Percentiles rank a stretch among this genome's conserved stretches.
These are phyloP conservation scores for Hypoxylon fuscum DNA, from an alignment of 495 filamentous ascomycete species.

Conservation along the genomic window DNA sequence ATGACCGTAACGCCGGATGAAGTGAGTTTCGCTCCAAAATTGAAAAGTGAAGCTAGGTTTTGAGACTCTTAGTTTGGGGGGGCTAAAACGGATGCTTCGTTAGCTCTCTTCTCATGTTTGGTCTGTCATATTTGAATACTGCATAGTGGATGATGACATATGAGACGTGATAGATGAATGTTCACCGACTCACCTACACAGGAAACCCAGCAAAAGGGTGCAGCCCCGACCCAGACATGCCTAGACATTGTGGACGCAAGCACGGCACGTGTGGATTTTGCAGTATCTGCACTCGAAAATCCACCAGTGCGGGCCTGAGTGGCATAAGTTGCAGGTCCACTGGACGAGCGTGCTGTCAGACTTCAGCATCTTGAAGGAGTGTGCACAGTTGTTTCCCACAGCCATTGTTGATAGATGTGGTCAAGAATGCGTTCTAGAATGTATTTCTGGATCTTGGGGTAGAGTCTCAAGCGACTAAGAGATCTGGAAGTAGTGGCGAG, in stretches of 20 bases:
- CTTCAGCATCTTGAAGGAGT: slow-evolving; percentile 81
- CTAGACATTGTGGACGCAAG: slow-evolving; percentile 69
- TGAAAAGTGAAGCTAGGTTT: slow-evolving; percentile 21
- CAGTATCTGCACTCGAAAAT: slow-evolving; percentile 84
- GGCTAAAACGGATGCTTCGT: slow-evolving; percentile 22
- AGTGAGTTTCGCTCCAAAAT: slow-evolving; percentile 20
- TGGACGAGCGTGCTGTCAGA: slow-evolving; percentile 76
- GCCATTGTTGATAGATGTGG: slow-evolving; percentile 60
- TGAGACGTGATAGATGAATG: slow-evolving; percentile 35
- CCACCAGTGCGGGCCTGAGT: slow-evolving; percentile 81
- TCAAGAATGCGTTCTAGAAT: slow-evolving; percentile 14
- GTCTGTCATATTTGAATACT: slow-evolving; percentile 23
- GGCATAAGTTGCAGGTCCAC: slow-evolving; percentile 81
- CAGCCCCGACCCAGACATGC: slow-evolving; percentile 23
- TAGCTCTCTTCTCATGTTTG: slow-evolving; percentile 23
- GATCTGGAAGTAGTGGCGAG: slow-evolving; percentile 4
- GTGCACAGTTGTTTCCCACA: slow-evolving; percentile 68
- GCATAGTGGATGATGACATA: slow-evolving; percentile 34
- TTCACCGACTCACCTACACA: slow-evolving; percentile 24
- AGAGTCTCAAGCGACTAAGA: slow-evolving; percentile 5
- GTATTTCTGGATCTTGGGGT: slow-evolving; percentile 8
- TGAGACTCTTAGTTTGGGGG: slow-evolving; percentile 12
- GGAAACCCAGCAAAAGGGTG: slow-evolving; percentile 14
- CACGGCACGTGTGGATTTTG: slow-evolving; percentile 76
- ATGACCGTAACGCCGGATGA: slow-evolving; percentile 32